These are phyloP conservation scores for Pseudotsuga menziesii DNA, from an alignment of 75 land plant species.

Conservation along the genomic window DNA sequence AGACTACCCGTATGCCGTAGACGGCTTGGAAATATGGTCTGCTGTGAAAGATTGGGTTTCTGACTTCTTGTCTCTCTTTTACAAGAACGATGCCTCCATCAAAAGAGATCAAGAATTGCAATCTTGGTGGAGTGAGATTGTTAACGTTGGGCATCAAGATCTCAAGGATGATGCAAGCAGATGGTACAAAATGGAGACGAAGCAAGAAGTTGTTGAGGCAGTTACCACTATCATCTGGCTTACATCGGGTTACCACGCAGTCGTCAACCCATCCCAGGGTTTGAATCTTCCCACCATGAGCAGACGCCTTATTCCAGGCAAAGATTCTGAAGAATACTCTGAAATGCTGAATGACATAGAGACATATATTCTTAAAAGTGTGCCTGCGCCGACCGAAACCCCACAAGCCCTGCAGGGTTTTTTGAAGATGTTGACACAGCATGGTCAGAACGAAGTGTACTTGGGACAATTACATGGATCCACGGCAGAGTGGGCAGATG, in stretches of 20 bases:
- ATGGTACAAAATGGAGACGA: conserved; percentile 40
- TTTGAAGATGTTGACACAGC: conserved; percentile 53
- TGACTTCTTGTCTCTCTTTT: conserved; percentile 44
- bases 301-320: conserved; percentile 63
- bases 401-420: conserved; percentile 33
- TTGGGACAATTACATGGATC: conserved; percentile 33
- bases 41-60: conserved; percentile 37
- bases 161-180: conserved; percentile 32
- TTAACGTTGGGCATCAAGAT: conserved; percentile 41
- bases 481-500: conserved; percentile 20
- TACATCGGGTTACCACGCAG: conserved; percentile 24
- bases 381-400: conserved; percentile 45
- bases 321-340: conserved; percentile 44
- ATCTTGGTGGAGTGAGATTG: conserved; percentile 48
- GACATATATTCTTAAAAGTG: conserved; percentile 34
- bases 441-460: conserved; percentile 61
- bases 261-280: conserved; percentile 35
- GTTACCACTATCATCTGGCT: conserved; percentile 45
- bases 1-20: conserved; percentile 67
- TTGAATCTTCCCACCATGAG: conserved; percentile 52
- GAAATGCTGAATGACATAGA: conserved; percentile 59
- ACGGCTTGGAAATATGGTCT: conserved; percentile 45
- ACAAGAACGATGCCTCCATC: conserved; percentile 21
- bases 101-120: conserved; percentile 44
- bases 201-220: conserved; percentile 22